Evolutionary conservation across 2,329 filamentous ascomycete genomes (phyloP), one percentile per base, ranked within the genome.

Genomic region (Pseudophaeomoniella oleicola): DNA sequence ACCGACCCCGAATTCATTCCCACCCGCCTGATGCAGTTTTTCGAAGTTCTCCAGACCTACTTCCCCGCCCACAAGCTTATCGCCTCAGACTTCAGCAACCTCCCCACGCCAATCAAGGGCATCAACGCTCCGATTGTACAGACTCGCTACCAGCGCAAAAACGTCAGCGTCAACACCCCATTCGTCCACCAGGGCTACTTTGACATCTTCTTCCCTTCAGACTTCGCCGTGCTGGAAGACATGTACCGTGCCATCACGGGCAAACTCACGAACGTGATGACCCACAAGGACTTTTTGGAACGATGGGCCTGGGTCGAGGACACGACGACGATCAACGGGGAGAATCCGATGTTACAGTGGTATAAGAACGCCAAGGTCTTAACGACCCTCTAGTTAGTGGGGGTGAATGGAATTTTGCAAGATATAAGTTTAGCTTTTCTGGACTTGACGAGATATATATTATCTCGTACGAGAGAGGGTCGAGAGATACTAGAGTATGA

Each of bases 131-230:
- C 90, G 1, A 87, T 98, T 15, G 92, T 98, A 45, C 92, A 98
- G 66, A 98, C 90, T 18, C 72, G 90, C 43, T 98, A 86, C 58
- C 71, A 84, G 60, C 70, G 90, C 47, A 72, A 76, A 42, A 94
- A 84, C 47, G 84, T 98, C 37, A 82, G 87, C 30, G 90, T 98
- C 11, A 71, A 76, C 3, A 98, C 90, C 3, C 86, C 88, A 37
- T 71, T 94, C 55, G 90, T 94, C 34, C 87, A 96, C 56, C 92
- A 98, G 63, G 92, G 90, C 32, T 96, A 94, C 60, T 98, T 98
- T 54, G 92, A 98, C 55, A 94, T 98, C 50, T 78, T 98, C 54
- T 98, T 98, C 63, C 90, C 90, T 0, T 98, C 90, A 9, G 81
- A 98, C 59, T 98, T 98, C 55, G 69, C 73, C 43, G 79, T 93